These are phyloP conservation scores for Cladorrhinum sp. DNA, from an alignment of 2,329 filamentous ascomycete species.

Conservation along the genomic window DNA sequence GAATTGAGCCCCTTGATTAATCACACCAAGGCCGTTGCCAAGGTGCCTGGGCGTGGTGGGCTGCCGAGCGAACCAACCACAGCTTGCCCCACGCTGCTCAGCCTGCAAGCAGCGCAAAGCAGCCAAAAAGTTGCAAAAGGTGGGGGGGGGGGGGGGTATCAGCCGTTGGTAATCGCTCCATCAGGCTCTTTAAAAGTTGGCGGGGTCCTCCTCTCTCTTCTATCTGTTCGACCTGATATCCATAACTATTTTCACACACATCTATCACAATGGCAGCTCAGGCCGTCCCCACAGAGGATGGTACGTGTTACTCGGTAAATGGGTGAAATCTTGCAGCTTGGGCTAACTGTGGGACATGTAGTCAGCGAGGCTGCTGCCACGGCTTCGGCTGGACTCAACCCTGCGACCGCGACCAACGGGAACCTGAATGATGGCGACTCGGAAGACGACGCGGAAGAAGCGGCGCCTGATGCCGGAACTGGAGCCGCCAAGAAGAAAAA, in stretches of 20 bases:
- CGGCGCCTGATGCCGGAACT: slow-evolving; percentile 37
- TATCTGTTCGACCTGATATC: not conserved
- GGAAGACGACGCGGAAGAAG: slow-evolving; percentile 51
- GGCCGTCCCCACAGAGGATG: slow-evolving; percentile 39
- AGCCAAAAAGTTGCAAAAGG: not conserved
- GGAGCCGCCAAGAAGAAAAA: slow-evolving; percentile 71
- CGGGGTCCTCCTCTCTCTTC: slow-evolving; percentile 7
- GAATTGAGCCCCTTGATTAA: not conserved
- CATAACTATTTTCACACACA: not conserved
- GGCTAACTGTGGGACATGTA: slow-evolving; percentile 21
- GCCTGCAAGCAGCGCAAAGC: not conserved
- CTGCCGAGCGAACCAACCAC: not conserved
- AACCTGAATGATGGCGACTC: slow-evolving; percentile 46
- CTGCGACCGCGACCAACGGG: slow-evolving; percentile 37
- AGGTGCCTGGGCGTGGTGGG: not conserved
- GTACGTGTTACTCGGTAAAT: slow-evolving; percentile 36
- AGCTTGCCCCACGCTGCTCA: not conserved
- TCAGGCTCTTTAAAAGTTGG: not conserved
- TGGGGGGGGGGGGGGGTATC: too few relatives aligned
- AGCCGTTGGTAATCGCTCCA: not conserved
- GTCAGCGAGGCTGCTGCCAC: slow-evolving; percentile 40
- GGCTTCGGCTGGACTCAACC: slow-evolving; percentile 37
- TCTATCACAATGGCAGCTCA: slow-evolving; percentile 40
- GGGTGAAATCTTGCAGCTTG: not conserved
- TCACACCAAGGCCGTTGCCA: not conserved